phyloP scores from a whole-genome alignment of 2,329 filamentous ascomycete species.

The Macrophomina tecta region DNA sequence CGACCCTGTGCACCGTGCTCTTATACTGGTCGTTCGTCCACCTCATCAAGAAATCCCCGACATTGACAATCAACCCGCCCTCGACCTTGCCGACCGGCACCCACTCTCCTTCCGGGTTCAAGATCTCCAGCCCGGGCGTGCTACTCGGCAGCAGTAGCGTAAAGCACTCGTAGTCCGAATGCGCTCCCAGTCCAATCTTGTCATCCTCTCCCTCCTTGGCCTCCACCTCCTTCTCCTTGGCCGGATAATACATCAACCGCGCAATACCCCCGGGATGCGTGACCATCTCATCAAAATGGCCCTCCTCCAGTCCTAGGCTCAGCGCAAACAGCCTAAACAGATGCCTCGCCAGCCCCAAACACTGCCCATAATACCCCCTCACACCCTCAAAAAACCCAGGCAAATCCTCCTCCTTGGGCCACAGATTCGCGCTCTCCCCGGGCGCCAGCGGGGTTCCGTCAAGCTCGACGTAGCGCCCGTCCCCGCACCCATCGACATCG shows the following conservation, averaged over 20 bases:
- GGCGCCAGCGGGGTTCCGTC: slow-evolving; percentile 39
- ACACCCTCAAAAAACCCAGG: slow-evolving; percentile 47
- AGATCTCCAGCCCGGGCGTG: slow-evolving; percentile 42
- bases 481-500: slow-evolving; percentile 46
- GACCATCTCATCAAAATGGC: slow-evolving; percentile 48
- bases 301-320: slow-evolving; percentile 45
- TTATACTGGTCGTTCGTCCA: slow-evolving; percentile 59
- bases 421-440: slow-evolving; percentile 44
- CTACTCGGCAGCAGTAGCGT: slow-evolving; percentile 40
- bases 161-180: slow-evolving; percentile 32
- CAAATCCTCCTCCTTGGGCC: slow-evolving; percentile 47
- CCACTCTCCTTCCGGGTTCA: slow-evolving; percentile 41
- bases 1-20: slow-evolving; percentile 57
- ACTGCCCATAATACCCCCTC: slow-evolving; percentile 47
- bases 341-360: slow-evolving; percentile 47
- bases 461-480: slow-evolving; percentile 50
- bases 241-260: slow-evolving; percentile 49
- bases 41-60: slow-evolving; percentile 59
- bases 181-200: slow-evolving; percentile 28
- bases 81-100: slow-evolving; percentile 45
- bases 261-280: slow-evolving; percentile 51
- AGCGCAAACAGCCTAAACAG: slow-evolving; percentile 51
- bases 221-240: slow-evolving; percentile 30
- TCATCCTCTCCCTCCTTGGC: slow-evolving; percentile 25
- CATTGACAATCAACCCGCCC: slow-evolving; percentile 58